Conservation (phyloP, 768 basidiomycete genomes). For the Aureoboletus auriporus region DNA sequence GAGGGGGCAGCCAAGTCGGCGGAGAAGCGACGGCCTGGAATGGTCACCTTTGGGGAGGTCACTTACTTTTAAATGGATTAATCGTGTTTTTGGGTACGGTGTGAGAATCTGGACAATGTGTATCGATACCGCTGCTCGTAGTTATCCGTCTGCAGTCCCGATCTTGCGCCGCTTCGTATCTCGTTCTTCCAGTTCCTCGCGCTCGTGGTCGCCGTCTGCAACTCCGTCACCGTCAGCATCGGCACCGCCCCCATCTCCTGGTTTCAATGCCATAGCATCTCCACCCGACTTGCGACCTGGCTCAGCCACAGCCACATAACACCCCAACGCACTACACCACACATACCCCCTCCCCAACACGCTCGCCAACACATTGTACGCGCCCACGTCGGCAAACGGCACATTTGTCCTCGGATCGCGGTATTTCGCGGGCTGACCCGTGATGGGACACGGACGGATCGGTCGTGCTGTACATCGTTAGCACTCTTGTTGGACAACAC, state of each 20-base stretch:
- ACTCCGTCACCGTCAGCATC: not conserved
- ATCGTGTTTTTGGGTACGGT: too few species aligned
- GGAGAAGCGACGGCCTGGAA: not conserved
- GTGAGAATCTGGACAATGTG: too few species aligned
- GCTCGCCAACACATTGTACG: constrained; percentile 59
- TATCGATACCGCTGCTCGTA: too few species aligned
- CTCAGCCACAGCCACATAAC: constrained; percentile 32
- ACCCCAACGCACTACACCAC: constrained; percentile 50
- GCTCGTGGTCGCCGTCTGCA: not conserved
- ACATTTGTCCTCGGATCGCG: constrained; percentile 75
- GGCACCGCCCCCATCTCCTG: not conserved
- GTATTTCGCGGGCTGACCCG: constrained; percentile 74
- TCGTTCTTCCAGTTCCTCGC: constrained; percentile 8
- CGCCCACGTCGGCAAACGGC: constrained; percentile 69
- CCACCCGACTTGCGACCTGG: not conserved
- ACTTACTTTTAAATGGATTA: not conserved
- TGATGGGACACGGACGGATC: constrained; percentile 66
- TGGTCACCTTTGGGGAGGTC: constrained; percentile 3
- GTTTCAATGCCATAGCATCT: not conserved
- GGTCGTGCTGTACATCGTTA: constrained; percentile 50
- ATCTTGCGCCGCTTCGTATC: constrained; percentile 14
- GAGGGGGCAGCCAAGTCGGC: not conserved
- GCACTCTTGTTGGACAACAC: not conserved
- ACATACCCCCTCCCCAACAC: constrained; percentile 65
- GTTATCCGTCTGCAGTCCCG: constrained; percentile 4